phyloP scores from a whole-genome alignment of 768 basidiomycete genomes.

The Leccinum disarticulatum region DNA sequence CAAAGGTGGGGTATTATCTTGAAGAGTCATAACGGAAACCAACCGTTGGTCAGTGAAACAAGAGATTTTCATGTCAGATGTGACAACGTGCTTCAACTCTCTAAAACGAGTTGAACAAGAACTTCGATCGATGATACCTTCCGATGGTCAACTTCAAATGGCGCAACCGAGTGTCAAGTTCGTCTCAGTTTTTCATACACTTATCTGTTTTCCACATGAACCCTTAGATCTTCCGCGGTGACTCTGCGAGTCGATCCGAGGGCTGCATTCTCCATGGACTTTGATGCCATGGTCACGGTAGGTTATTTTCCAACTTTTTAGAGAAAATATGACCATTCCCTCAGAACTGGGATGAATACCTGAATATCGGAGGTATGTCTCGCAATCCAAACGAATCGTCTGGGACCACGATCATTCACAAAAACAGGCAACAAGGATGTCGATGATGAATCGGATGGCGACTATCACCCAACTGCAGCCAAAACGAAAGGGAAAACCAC shows the following conservation, averaged over 20 bases:
- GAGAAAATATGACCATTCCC: neutral
- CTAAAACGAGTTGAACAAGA: slow-evolving; percentile 80
- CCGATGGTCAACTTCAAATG: slow-evolving; percentile 66
- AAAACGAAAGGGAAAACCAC: slow-evolving; percentile 25
- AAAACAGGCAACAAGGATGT: slow-evolving; percentile 9
- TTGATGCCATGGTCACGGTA: slow-evolving; percentile 66
- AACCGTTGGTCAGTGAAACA: slow-evolving; percentile 61
- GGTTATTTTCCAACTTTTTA: slow-evolving; percentile 20
- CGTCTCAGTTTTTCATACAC: slow-evolving; percentile 14
- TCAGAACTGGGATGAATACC: slow-evolving; percentile 65
- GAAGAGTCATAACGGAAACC: neutral
- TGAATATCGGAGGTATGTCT: slow-evolving; percentile 47
- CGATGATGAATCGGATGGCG: slow-evolving; percentile 44
- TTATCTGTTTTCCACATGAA: slow-evolving; percentile 1
- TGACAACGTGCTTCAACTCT: slow-evolving; percentile 71
- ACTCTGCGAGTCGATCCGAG: slow-evolving; percentile 54
- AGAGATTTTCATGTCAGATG: slow-evolving; percentile 79
- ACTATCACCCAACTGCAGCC: slow-evolving; percentile 44
- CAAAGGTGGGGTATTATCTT: slow-evolving; percentile 37
- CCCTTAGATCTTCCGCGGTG: slow-evolving; percentile 46
- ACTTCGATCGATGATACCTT: slow-evolving; percentile 44
- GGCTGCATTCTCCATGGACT: slow-evolving; percentile 51
- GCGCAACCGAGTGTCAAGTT: slow-evolving; percentile 65
- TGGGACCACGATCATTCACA: neutral
- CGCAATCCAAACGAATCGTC: neutral